Evolutionary conservation across 768 basidiomycete species (phyloP).

Genomic region (Rhizopogon roseolus): DNA sequence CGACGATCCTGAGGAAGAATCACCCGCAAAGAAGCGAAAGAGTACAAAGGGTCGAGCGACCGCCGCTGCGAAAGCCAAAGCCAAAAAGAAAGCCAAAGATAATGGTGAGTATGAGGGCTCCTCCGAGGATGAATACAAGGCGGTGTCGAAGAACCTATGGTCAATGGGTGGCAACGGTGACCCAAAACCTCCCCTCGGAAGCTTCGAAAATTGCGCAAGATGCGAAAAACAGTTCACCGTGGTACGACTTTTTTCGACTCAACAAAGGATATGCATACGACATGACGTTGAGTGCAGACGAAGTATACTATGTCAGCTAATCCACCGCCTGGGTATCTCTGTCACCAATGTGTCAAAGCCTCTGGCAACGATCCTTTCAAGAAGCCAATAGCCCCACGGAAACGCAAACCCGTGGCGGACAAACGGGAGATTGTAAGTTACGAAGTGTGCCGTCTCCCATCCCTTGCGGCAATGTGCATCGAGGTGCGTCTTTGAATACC

Average conservation of each 20-base stretch:
- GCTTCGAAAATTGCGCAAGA: slow-evolving; percentile 73
- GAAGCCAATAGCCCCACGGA: slow-evolving; percentile 57
- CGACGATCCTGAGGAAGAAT: slow-evolving; percentile 48
- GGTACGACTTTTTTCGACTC: slow-evolving; percentile 35
- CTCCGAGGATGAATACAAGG: slow-evolving; percentile 64
- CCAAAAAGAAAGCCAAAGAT: slow-evolving; percentile 36
- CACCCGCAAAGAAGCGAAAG: slow-evolving; percentile 54
- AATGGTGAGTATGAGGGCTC: slow-evolving; percentile 48
- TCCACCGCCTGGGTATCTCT: slow-evolving; percentile 73
- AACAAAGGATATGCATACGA: background rate
- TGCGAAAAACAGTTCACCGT: slow-evolving; percentile 87
- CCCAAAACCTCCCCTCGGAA: slow-evolving; percentile 66
- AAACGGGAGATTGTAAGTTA: slow-evolving; percentile 64
- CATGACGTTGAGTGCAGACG: slow-evolving; percentile 43
- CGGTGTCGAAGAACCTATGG: slow-evolving; percentile 50
- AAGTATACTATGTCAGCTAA: slow-evolving; percentile 79
- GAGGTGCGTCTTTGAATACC: slow-evolving; percentile 37
- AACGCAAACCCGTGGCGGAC: slow-evolving; percentile 59
- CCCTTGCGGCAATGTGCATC: slow-evolving; percentile 77
- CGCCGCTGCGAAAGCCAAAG: slow-evolving; percentile 35
- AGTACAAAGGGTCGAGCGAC: slow-evolving; percentile 36
- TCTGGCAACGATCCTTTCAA: slow-evolving; percentile 85
- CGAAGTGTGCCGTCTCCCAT: slow-evolving; percentile 65
- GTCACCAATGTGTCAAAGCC: slow-evolving; percentile 77
- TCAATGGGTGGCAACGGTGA: slow-evolving; percentile 22